phyloP scores from a whole-genome alignment of 768 basidiomycete species.

The Boletus sensibilis region DNA sequence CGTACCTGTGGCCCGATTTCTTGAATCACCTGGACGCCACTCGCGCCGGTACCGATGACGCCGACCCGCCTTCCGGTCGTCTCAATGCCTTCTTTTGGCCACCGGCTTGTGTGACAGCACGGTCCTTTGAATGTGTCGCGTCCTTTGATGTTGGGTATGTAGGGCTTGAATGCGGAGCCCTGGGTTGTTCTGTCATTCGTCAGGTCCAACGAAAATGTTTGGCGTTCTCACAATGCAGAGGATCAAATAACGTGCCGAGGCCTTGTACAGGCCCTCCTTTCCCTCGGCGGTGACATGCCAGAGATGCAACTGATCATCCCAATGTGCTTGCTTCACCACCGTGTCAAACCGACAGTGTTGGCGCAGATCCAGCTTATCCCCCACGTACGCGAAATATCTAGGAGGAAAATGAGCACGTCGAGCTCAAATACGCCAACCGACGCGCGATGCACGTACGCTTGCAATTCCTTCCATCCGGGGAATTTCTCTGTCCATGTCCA shows the following conservation, averaged over 20 bases:
- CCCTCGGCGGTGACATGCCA: constrained; percentile 12
- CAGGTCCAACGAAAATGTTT: neutral
- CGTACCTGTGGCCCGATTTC: constrained; percentile 15
- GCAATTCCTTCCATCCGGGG: constrained; percentile 6
- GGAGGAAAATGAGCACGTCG: neutral
- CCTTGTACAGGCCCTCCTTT: neutral
- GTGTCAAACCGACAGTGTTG: constrained; percentile 15
- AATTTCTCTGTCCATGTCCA: constrained; percentile 18
- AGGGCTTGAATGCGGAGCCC: constrained; percentile 9
- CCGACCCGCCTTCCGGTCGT: constrained; percentile 9
- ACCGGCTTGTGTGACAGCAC: constrained; percentile 6
- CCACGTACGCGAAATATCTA: constrained; percentile 11
- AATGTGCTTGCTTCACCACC: constrained; percentile 9
- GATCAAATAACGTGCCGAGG: constrained; percentile 5
- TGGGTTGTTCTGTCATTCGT: neutral
- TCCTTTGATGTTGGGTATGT: constrained; percentile 15
- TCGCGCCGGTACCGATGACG: constrained; percentile 15
- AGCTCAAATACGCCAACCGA: too few relatives aligned
- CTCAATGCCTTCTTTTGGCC: constrained; percentile 14
- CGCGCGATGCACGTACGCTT: constrained; percentile 2
- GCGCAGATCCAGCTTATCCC: constrained; percentile 10
- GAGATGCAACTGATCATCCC: constrained; percentile 13
- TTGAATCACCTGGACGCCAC: constrained; percentile 13
- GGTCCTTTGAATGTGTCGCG: constrained; percentile 8
- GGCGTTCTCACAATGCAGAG: constrained; percentile 8